Percentiles rank a stretch among this genome's conserved stretches.
Conservation (phyloP, 306 rosid genomes). For the Lagenaria siceraria region DNA sequence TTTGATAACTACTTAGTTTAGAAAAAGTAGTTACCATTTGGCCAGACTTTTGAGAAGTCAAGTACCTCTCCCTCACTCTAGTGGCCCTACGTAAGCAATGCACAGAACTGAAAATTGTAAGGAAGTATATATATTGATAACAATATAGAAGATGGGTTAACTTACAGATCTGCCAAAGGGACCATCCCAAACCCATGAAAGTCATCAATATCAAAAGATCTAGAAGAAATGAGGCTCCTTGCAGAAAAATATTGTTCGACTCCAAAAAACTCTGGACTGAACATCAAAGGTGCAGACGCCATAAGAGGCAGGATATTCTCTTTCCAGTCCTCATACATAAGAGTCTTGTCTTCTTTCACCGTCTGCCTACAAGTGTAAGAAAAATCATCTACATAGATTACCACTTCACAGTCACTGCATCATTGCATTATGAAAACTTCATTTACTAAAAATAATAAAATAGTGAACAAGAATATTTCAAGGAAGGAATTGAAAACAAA, state of each 20-base stretch:
- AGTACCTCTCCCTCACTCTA: background rate
- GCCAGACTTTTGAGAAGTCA: background rate
- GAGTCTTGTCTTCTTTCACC: conserved; percentile 57
- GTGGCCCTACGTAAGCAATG: background rate
- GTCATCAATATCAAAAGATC: conserved; percentile 60
- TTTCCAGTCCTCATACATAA: conserved; percentile 66
- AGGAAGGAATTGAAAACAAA: background rate
- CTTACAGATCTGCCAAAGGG: conserved; percentile 90
- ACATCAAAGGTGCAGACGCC: conserved; percentile 26
- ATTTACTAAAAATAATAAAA: background rate
- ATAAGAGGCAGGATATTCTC: conserved; percentile 55
- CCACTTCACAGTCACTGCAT: background rate
- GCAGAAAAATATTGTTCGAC: conserved; percentile 55
- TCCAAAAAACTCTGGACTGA: conserved; percentile 32
- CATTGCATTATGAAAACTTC: background rate
- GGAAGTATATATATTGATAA: background rate
- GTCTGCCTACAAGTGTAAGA: conserved; percentile 40
- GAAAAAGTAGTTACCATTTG: background rate
- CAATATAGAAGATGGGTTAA: conserved; percentile 9
- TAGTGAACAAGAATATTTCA: background rate
- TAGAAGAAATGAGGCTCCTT: conserved; percentile 60
- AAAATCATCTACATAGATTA: conserved; percentile 19
- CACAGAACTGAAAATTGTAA: background rate
- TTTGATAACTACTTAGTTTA: background rate
- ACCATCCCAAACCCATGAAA: conserved; percentile 91